Evolutionary conservation across 73 alveolate species (phyloP), one percentile per base, ranked within the genome.

Genomic region (Strombidium stylifer): DNA sequence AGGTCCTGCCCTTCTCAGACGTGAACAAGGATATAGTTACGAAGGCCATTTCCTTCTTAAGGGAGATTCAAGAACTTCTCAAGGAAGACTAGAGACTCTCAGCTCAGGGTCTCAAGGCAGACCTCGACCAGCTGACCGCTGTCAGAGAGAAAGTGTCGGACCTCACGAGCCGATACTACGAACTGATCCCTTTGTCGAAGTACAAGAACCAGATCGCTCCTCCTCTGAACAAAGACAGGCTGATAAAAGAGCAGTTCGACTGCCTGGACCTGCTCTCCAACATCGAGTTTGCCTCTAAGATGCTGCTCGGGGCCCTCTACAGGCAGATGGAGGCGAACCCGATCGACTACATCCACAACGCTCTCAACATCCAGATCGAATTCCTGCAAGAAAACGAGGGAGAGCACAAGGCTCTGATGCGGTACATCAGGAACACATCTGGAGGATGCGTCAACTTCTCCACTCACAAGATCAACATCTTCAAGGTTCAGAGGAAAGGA

Each of bases 221-320:
- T 18, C 96, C 99, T 3, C 84, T 94, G 14, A 78, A 37, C 19
- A 49, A 69, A 2, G 37, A 50, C 25, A 78, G 82, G 18, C 61
- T 50, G 30, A 74, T 87, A 2, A 70, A 66, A 48, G 15, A 27
- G 12, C 86, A 90, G 70, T 57, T 68, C 31, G 87, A 83, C 28
- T 64, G 75, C 39, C 54, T 95, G 19, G 98, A 84, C 30, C 59
- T 74, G 37, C 82, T 95, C 34, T 64, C 87, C 5, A 79, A 92
- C 61, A 72, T 95, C 34, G 99, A 95, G 75, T 84, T 34, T 41
- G 96, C 98, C 7, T 80, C 88, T 3, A 95, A 87, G 58, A 84
- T 95, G 34, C 80, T 95, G 11, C 78, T 95, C 10, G 98, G 92
- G 24, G 97, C 99, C 5, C 81, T 68, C 27, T 44, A 53, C 42